Conservation (phyloP, 495 filamentous ascomycete species). For the Neurospora tetraspora region DNA sequence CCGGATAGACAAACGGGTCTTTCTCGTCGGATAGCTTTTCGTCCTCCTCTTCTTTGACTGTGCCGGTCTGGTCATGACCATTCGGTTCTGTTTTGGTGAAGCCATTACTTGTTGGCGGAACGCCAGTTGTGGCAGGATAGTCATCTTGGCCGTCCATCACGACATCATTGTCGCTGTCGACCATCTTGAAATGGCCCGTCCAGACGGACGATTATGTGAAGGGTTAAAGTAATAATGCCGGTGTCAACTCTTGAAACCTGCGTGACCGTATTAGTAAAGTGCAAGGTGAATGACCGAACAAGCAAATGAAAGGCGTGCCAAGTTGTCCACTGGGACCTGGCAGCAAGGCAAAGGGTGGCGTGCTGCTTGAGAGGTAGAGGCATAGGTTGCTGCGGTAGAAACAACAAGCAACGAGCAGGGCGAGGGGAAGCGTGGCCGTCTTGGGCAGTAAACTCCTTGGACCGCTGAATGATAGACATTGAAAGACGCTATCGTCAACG, state of each 20-base stretch:
- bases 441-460: neutral
- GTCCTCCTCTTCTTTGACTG: conserved; percentile 10
- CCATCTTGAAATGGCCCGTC: conserved; percentile 18
- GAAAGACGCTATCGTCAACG: neutral
- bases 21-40: conserved; percentile 13
- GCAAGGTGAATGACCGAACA: neutral
- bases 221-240: neutral
- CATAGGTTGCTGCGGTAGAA: neutral
- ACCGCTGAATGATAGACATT: neutral
- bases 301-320: neutral
- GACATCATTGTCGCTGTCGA: conserved; percentile 17
- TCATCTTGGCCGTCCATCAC: conserved; percentile 32
- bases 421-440: neutral
- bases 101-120: conserved; percentile 25
- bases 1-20: conserved; percentile 11
- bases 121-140: conserved; percentile 23
- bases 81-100: conserved; percentile 16
- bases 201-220: neutral
- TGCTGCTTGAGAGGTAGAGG: neutral
- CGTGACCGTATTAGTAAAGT: neutral
- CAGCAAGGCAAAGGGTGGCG: neutral
- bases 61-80: conserved; percentile 14
- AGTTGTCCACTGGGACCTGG: neutral
- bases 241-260: neutral
- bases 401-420: neutral